Conservation (phyloP, 306 rosid genomes). For the Cicer cuneatum region DNA sequence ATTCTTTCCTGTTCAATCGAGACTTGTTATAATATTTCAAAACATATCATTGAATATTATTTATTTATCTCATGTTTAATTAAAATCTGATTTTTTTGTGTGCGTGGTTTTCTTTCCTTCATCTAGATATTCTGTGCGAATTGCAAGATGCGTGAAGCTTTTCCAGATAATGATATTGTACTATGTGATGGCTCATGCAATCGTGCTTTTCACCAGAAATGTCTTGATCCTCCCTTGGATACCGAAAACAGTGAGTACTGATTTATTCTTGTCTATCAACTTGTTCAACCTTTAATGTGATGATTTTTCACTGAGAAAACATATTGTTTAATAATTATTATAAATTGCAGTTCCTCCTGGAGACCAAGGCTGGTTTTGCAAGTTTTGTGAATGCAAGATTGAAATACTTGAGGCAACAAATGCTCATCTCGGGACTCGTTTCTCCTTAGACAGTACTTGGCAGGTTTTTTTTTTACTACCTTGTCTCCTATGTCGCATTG, state of each 20-base stretch:
- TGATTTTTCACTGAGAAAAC: constrained; percentile 35
- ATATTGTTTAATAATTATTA: constrained; percentile 35
- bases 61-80: neutral
- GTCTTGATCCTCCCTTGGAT: constrained; percentile 89
- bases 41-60: neutral
- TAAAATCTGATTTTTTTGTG: constrained; percentile 27
- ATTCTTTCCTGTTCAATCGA: neutral
- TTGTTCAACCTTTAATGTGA: constrained; percentile 25
- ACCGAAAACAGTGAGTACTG: constrained; percentile 79
- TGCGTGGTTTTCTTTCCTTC: constrained; percentile 33
- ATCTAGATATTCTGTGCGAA: constrained; percentile 87
- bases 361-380: constrained; percentile 97
- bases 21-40: constrained; percentile 19
- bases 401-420: constrained; percentile 81
- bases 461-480: constrained; percentile 59
- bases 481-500: neutral
- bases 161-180: constrained; percentile 87
- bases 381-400: constrained; percentile 87
- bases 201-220: constrained; percentile 90
- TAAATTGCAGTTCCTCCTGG: constrained; percentile 80
- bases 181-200: constrained; percentile 97
- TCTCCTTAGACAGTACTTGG: constrained; percentile 76
- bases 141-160: constrained; percentile 85
- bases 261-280: constrained; percentile 38
- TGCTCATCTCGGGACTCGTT: constrained; percentile 86